phyloP scores from a whole-genome alignment of 2,329 filamentous ascomycete species.

The Tolypocladium sp. region DNA sequence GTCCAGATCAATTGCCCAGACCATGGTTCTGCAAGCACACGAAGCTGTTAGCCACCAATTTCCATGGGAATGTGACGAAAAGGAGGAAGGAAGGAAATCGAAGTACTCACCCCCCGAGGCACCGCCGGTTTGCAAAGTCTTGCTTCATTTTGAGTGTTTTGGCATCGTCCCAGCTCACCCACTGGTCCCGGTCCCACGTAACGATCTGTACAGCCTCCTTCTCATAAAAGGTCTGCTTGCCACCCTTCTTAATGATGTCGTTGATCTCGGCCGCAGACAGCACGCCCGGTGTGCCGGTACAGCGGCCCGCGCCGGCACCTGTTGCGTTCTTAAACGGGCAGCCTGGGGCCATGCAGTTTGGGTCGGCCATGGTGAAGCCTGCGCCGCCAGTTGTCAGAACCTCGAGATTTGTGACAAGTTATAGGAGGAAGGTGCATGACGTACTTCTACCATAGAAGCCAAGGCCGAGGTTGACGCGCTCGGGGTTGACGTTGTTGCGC shows the following conservation, averaged over 20 bases:
- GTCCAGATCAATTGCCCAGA: conserved; percentile 20
- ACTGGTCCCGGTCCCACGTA: conserved; percentile 22
- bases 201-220: conserved; percentile 20
- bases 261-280: conserved; percentile 23
- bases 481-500: conserved; percentile 31
- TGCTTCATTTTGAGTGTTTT: conserved; percentile 22
- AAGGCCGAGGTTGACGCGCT: conserved; percentile 32
- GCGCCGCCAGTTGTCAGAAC: too few species aligned
- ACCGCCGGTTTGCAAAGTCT: conserved; percentile 17
- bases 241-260: conserved; percentile 14
- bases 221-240: conserved; percentile 8
- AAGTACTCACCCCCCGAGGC: conserved; percentile 12
- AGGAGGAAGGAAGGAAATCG: too few species aligned
- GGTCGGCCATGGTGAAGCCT: conserved; percentile 18
- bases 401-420: too few species aligned
- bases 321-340: conserved; percentile 15
- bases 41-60: too few species aligned
- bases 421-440: too few species aligned
- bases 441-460: conserved; percentile 31
- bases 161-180: conserved; percentile 26
- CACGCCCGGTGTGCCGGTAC: conserved; percentile 17
- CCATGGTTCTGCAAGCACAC: conserved; percentile 10
- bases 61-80: too few species aligned
- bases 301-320: conserved; percentile 15
- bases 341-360: conserved; percentile 15